Evolutionary conservation across 163 green algal genomes (phyloP), one percentile per base, ranked within the genome.

Genomic region (Coccomyxa subellipsoidea): DNA sequence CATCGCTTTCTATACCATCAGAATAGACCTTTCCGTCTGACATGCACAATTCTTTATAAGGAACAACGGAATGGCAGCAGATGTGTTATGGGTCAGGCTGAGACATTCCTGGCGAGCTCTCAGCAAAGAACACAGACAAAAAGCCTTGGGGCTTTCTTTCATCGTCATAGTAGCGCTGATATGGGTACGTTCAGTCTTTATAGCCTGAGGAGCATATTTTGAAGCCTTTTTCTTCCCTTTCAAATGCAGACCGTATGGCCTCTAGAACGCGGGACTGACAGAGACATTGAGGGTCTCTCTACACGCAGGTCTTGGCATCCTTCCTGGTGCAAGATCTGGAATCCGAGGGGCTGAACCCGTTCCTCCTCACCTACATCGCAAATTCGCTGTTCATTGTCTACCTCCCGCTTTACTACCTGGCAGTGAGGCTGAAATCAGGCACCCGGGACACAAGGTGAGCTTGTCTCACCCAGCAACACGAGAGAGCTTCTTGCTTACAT

Each of bases 331-430:
- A 95, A 84, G 84, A 88, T 76, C 81, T 97, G 34, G 86, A 94
- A 80, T 80, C n/a, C 32, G 39, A 79, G 15, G 92, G 92, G 7
- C 83, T 97, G 29, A 82, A 92, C 35, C 91, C 95, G 6, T 92
- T 96, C 18, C 76, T 97, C 54, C 85, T 98, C 2, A 97, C 95
- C 0, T 98, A 95, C 86, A 90, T 98, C 15, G 93, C 93, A 69
- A 98, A 97, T 83, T 92, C 87, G 54, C 81, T 98, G 2, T 98
- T 98, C 86, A 87, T 93, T 6, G 31, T 98, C 37, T 96, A 96
- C 78, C 81, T 98, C 29, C 95, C 95, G 15, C 0, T 72, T 12
- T 39, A 81, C 18, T 72, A n/a, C 29, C n/a, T 81, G 66, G 8
- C 66, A 32, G n/a, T 36, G 21, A 32, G 66, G 29, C 18, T 73